A percentile compares a stretch with the other conserved stretches of the same genome.
Evolutionary conservation across 208 protist species (phyloP).

Genomic region (Trypanosoma caninum): DNA sequence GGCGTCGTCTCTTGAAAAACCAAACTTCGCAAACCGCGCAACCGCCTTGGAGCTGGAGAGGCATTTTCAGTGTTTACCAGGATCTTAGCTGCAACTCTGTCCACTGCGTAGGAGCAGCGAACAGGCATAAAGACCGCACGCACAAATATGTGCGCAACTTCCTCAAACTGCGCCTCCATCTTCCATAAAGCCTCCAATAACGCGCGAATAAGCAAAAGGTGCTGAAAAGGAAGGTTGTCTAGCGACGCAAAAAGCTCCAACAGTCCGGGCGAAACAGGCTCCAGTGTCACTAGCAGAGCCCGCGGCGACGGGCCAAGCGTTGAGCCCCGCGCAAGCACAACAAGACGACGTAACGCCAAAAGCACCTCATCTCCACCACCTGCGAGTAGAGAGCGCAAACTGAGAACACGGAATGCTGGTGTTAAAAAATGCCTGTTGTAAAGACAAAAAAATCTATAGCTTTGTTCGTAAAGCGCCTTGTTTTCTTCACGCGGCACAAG

Average conservation of each 20-base stretch:
- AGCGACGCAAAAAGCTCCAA: slow-evolving; percentile 30
- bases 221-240: neutral
- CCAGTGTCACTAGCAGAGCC: slow-evolving; percentile 34
- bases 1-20: slow-evolving; percentile 2
- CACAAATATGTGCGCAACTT: slow-evolving; percentile 23
- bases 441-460: slow-evolving; percentile 51
- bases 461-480: slow-evolving; percentile 21
- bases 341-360: slow-evolving; percentile 36
- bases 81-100: slow-evolving; percentile 6
- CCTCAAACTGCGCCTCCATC: slow-evolving; percentile 17
- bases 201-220: neutral
- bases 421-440: slow-evolving; percentile 67
- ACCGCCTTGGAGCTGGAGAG: neutral
- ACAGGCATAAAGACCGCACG: slow-evolving; percentile 14
- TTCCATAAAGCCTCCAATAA: slow-evolving; percentile 20
- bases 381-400: slow-evolving; percentile 26
- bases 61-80: neutral
- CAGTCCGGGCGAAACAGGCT: slow-evolving; percentile 43
- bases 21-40: slow-evolving; percentile 11
- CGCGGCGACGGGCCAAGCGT: slow-evolving; percentile 37
- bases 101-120: slow-evolving; percentile 14
- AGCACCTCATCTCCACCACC: slow-evolving; percentile 19
- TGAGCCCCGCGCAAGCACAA: slow-evolving; percentile 38
- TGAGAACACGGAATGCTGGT: slow-evolving; percentile 59
- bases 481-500: slow-evolving; percentile 22